phyloP scores from a whole-genome alignment of 352 stramenopile genomes.

The Phytophthora crassamura region DNA sequence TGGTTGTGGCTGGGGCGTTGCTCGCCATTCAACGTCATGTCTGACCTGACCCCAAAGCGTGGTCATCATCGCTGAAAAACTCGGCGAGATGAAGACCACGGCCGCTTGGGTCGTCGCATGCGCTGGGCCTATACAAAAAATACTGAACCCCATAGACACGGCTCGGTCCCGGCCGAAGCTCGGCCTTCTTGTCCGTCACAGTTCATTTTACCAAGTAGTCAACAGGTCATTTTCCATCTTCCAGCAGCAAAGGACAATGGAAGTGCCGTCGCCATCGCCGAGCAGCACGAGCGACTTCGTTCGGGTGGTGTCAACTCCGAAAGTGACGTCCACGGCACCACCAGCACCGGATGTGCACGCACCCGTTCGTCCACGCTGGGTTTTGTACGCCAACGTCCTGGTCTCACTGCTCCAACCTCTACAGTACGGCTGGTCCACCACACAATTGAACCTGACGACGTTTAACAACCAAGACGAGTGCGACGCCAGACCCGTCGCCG shows the following conservation, averaged over 20 bases:
- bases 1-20: conserved; percentile 1
- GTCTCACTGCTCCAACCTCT: conserved; percentile 47
- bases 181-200: conserved; percentile 6
- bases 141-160: conserved; percentile 10
- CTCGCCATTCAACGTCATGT: conserved; percentile 3
- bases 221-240: conserved; percentile 12
- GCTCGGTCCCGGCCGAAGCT: neutral
- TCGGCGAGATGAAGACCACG: neutral
- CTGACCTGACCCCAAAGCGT: too few relatives aligned
- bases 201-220: conserved; percentile 19
- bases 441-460: conserved; percentile 58
- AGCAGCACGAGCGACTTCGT: conserved; percentile 19
- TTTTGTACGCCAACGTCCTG: conserved; percentile 48
- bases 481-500: conserved; percentile 35
- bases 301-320: conserved; percentile 8
- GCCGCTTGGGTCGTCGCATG: conserved; percentile 8
- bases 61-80: too few relatives aligned
- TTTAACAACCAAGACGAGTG: conserved; percentile 53
- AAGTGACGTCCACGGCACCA: conserved; percentile 5
- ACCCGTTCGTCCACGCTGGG: conserved; percentile 21
- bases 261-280: conserved; percentile 12
- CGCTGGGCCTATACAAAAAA: neutral
- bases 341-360: conserved; percentile 10
- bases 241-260: conserved; percentile 7
- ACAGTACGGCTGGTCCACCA: conserved; percentile 62